Evolutionary conservation across 78 protist genomes (phyloP).

Genomic region (Monosiga brevicollis): DNA sequence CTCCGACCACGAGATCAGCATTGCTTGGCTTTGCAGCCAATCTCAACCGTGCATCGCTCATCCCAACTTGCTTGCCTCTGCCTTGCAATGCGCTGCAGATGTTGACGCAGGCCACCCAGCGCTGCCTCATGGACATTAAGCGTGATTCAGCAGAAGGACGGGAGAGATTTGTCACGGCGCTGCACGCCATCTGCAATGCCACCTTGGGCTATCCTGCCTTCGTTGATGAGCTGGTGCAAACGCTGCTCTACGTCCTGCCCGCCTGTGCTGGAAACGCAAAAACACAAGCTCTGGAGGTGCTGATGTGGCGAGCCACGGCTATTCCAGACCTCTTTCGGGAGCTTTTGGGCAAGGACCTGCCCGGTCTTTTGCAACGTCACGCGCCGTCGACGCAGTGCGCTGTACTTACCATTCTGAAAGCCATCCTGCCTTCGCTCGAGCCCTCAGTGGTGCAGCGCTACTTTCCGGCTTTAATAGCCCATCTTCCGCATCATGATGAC

Average conservation of each 20-base stretch:
- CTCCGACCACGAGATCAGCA: too few species aligned
- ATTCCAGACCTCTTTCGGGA: not conserved
- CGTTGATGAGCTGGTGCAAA: slow-evolving; percentile 9
- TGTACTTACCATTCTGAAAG: not conserved
- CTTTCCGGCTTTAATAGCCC: too few species aligned
- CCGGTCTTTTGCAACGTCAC: not conserved
- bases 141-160: too few species aligned
- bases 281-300: slow-evolving; percentile 1
- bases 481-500: not conserved
- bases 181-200: not conserved
- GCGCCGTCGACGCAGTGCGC: not conserved
- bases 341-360: not conserved
- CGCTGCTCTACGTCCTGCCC: not conserved
- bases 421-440: not conserved
- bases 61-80: too few species aligned
- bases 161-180: not conserved
- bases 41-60: too few species aligned
- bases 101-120: too few species aligned
- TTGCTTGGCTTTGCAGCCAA: too few species aligned
- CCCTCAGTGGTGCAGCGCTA: not conserved
- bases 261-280: not conserved
- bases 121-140: too few species aligned
- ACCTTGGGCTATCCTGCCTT: not conserved
- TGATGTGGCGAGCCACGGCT: not conserved
- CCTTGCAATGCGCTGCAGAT: too few species aligned